Evolutionary conservation across 2,329 filamentous ascomycete genomes (phyloP), one percentile per base, ranked within the genome.

Genomic region (Aureobasidium sp.): DNA sequence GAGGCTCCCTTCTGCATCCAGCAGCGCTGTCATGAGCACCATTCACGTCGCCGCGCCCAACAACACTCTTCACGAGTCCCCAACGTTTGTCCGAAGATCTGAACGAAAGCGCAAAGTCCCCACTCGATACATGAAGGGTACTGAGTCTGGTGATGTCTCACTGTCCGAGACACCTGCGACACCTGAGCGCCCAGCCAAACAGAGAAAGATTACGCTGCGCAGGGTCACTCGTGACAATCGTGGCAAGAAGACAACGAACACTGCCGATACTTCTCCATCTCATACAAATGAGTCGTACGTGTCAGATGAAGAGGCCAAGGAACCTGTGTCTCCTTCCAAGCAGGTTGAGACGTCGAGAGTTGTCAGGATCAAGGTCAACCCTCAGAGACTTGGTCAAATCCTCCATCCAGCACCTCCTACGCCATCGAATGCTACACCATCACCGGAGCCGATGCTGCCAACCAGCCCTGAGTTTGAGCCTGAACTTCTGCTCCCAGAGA

Each of bases 71-170:
- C 15, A 37, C 33, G 24, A 39, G 19, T 19, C 29, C 9, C 14
- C 48, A n/a, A 22, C 15, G 1, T 42, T 50, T 3, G 45, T 60
- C 29, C 57, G 57, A 24, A 60, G 57, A 35, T 60, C 57, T 7
- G 37, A 29, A 12, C 57, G 57, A 31, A 60, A 60, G 35, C 57
- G 57, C 57, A 60, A 60, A 29, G 15, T 9, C 15, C 12, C 31
- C 29, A 3, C 6, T 33, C 27, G 37, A 6, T 35, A 24, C 29
- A 12, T 5, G 19, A 7, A 35, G 14, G 9, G 15, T 4, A n/a
- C 12, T 14, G 29, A 47, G 2, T 5, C 29, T 47, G 31, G 1
- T 17, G n/a, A 11, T 19, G 3, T 22, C 19, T 29, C 22, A 8
- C 42, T 39, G 12, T n/a, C 40, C 7, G 54, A 58, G 24, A n/a